phyloP scores from a whole-genome alignment of 306 rosid species.

The Lagenaria siceraria region DNA sequence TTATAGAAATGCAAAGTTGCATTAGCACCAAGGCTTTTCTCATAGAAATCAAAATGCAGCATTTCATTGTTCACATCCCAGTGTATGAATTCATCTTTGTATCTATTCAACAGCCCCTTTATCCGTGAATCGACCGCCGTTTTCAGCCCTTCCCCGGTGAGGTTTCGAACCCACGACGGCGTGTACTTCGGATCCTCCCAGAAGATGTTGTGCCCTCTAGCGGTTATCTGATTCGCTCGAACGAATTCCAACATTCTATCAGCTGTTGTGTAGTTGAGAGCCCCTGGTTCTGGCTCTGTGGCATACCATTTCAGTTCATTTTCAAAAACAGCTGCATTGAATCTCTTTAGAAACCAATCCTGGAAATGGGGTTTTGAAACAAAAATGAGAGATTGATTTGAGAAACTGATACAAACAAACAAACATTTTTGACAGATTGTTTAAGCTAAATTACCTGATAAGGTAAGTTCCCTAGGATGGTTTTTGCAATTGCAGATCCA shows the following conservation, averaged over 20 bases:
- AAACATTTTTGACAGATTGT: not conserved
- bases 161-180: conserved; percentile 66
- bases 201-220: conserved; percentile 86
- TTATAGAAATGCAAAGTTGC: conserved; percentile 56
- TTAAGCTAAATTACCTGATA: conserved; percentile 44
- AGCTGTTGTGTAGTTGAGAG: conserved; percentile 41
- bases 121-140: conserved; percentile 54
- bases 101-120: conserved; percentile 50
- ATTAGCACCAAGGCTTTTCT: conserved; percentile 50
- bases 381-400: not conserved
- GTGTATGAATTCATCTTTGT: conserved; percentile 68
- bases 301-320: conserved; percentile 94
- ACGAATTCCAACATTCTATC: conserved; percentile 67
- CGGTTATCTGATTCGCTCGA: conserved; percentile 47
- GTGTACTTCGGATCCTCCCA: conserved; percentile 88
- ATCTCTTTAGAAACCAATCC: conserved; percentile 75
- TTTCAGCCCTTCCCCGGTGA: conserved; percentile 26
- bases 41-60: conserved; percentile 95
- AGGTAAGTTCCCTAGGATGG: conserved; percentile 61
- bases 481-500: conserved; percentile 82
- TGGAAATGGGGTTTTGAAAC: conserved; percentile 13
- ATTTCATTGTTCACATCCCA: conserved; percentile 96
- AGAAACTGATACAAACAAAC: not conserved
- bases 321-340: conserved; percentile 80
- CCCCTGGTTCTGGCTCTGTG: conserved; percentile 74